Base-by-base conservation (phyloP, 257 asterid species). In the Gynochthodes officinalis region DNA sequence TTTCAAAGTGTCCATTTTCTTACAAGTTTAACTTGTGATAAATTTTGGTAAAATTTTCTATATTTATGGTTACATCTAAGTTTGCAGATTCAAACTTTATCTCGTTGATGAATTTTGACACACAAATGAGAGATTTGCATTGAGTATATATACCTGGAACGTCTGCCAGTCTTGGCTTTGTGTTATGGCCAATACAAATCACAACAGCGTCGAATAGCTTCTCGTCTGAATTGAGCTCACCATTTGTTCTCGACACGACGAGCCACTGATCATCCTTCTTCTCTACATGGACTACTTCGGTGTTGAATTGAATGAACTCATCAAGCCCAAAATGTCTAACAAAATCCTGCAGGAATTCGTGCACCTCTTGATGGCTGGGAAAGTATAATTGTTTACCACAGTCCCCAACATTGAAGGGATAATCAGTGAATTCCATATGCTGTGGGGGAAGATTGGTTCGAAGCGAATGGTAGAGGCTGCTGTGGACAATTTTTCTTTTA, bases 201-300 rank as follows among this genome's bases (percentile, higher is more conserved):
- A 59, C 64, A 5, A 59, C 64, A 15, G 64, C 64, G 0, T 80
- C 81, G 35, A 59, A 57, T 16, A 48, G 21, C 0, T 57, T 10
- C 13, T 59, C 63, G 7, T 25, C 63, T 7, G 55, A 53, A n/a
- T n/a, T n/a, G n/a, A n/a, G n/a, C n/a, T 8, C 28, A n/a, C 48
- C 79, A 23, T 9, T 12, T 18, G 13, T 19, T 37, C 52, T 87
- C 19, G 82, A 87, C 78, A 81, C 90, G 14, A 87, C 82, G 16
- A 82, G 44, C 92, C 92, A 89, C 4, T 28, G 37, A 13, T 71
- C 82, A 0, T 55, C 65, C 64, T 69, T 70, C 28, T 60, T 82
- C 72, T 83, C 84, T 1, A 86, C 89, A 54, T 85, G 79, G 21
- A 84, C 67, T 0, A 85, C 92, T 60, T 84, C 88, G 0, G 77